Base-by-base conservation (phyloP, 2,329 filamentous ascomycete genomes). In the Chaetothyriales sp. region DNA sequence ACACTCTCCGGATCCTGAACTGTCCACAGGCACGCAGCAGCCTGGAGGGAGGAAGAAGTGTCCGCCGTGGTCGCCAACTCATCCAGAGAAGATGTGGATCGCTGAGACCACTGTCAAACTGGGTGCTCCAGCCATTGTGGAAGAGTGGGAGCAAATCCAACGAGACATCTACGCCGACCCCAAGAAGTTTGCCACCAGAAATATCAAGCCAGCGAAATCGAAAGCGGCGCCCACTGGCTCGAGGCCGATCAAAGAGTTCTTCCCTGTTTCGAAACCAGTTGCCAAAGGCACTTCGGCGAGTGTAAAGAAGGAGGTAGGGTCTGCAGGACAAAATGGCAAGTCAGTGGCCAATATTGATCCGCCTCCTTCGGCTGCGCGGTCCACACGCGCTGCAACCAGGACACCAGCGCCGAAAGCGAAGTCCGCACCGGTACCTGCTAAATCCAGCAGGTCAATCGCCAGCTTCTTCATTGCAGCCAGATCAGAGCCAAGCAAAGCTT, bases 21-120 rank as follows among this genome's bases (percentile, higher is more conserved):
- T 50, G 32, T 64, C 68, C 0, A 71, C 66, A 2, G 73, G 69
- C 59, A 70, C 67, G 59, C 64, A 73, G 59, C 63, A 63, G 44
- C 10, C 5, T 39, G 32, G 10, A 39, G 15, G 12, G 32, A 39
- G 12, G 32, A 10, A 15, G 15, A 39, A 39, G 32, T 67, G 59
- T 48, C 70, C 61, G 48, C 65, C 62, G 0, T 88, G 83, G 58
- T 80, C 88, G 59, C 83, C 86, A 0, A 74, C 73, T 7, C 73
- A 79, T 25, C 70, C 79, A 1, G 78, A 85, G 43, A 77, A 82
- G 55, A 64, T 76, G 8, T 90, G 85, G 85, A 66, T 89, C 5
- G 72, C 83, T 19, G 78, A 82, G 57, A 73, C 75, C 0, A 71
- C 85, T 49, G 76, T 79, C 3, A 78, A 74, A 51, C 63, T 81